Base-by-base conservation (phyloP, 305 asterid species). In the Fraxinus platypoda region DNA sequence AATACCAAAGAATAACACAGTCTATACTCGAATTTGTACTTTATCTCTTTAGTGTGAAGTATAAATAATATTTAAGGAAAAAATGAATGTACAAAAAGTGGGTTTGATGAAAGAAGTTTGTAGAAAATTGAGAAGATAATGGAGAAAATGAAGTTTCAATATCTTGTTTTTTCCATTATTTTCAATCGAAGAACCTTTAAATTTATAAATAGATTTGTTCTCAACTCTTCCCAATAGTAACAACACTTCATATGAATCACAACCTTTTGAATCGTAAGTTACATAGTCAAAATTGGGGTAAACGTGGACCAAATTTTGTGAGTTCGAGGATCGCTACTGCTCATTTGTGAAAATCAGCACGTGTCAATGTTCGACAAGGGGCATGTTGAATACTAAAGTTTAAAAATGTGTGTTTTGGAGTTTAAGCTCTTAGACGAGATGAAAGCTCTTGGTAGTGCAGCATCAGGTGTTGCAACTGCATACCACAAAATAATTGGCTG, bases 401-500 rank as follows among this genome's bases (percentile, higher is more conserved):
- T 8, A 37, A 49, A 49, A 13, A 49, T 13, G 4, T 3, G 21
- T 49, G 21, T 49, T 13, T 15, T 13, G 59, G 2, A 49, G 21
- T 49, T 73, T 12, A 13, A 25, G 23, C n/a, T 15, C 23, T 52
- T 54, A 8, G 77, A 73, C 37, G 25, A 6, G 4, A 66, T 71
- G 70, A 35, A 66, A 13, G 21, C 59, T 49, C 59, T 23, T 73
- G 74, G 43, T 79, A 30, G 81, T 74, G 82, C 49, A 81, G 82
- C 84, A 84, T 9, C 49, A 49, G 15, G 76, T 35, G 83, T 62
- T 19, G 64, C 82, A 80, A 70, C 82, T 86, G 66, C 75, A 66
- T 66, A 23, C 66, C 7, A 76, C 81, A 23, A 88, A 88, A 82
- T 74, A 49, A 43, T 17, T 84, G 76, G 85, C 86, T 86, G 70